Base-by-base conservation (phyloP, 805 yeast genomes). In the Saturnispora quitensis region DNA sequence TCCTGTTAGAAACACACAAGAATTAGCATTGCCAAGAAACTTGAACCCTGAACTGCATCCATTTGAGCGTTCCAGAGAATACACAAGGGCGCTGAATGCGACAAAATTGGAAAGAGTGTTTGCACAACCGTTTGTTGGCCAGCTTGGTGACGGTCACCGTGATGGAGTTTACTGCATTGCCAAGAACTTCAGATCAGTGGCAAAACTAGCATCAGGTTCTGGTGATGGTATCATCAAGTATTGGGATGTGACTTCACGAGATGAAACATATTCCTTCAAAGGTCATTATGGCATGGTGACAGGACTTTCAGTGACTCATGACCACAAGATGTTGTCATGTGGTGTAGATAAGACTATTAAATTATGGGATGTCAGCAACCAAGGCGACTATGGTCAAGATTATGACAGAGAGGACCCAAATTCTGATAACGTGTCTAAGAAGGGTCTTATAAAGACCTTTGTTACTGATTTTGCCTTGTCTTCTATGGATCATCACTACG, bases 111-210 rank as follows among this genome's bases (percentile, higher is more conserved):
- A 91, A 64, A 77, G 97, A 58, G 84, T 93, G 86, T 93, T 93
- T 76, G 98, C 99, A 0, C 90, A 90, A 63, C 99, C 99, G 2
- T 93, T 93, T 68, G 75, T 95, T 20, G 97, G 96, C 1, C 98
- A 93, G 64, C 70, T 93, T 36, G 99, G 99, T 3, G 77, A 80
- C 55, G 99, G 99, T 8, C 99, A 95, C 64, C 73, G 91, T 52
- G 99, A 93, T 65, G 98, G 97, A 53, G 89, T 93, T 13, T 91
- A 93, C 67, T 73, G 83, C 17, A 77, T 93, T 45, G 95, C 97
- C 5, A 86, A 84, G 66, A 86, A 90, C 67, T 81, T 81, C 63
- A 69, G 76, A 43, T 72, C 78, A 44, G 74, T 89, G 48, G 86
- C 81, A 61, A 82, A 82, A 62, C 68, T 91, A 28, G 97, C 97